These are phyloP conservation scores for Paramyrothecium roridum DNA, from an alignment of 2,329 filamentous ascomycete genomes.

Conservation along the genomic window DNA sequence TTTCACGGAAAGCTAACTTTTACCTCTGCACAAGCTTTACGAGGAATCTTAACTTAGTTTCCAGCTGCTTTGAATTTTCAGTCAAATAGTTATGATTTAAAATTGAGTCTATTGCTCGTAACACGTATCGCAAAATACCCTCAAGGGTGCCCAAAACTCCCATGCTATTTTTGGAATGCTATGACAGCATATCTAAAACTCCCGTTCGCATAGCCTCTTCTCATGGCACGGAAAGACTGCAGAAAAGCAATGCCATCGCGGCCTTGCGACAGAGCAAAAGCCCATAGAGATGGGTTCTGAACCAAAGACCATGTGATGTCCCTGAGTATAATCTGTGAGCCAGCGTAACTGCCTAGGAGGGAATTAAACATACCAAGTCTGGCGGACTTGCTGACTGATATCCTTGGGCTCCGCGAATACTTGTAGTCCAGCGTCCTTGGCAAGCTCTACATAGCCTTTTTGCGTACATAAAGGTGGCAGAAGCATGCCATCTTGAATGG, in stretches of 20 bases:
- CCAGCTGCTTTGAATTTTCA: background rate
- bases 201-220: slow-evolving; percentile 55
- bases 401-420: slow-evolving; percentile 46
- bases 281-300: slow-evolving; percentile 58
- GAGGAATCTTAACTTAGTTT: background rate
- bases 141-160: no score
- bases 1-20: no score
- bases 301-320: slow-evolving; percentile 61
- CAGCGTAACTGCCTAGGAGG: background rate
- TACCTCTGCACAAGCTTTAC: background rate
- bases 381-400: slow-evolving; percentile 55
- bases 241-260: slow-evolving; percentile 58
- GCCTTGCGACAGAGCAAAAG: slow-evolving; percentile 58
- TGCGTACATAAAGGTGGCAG: slow-evolving; percentile 54
- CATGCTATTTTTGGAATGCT: slow-evolving; percentile 44
- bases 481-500: slow-evolving; percentile 52
- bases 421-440: slow-evolving; percentile 43
- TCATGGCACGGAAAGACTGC: slow-evolving; percentile 60
- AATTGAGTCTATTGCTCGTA: no score
- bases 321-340: slow-evolving; percentile 31
- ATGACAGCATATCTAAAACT: slow-evolving; percentile 58
- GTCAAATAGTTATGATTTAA: background rate
- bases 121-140: no score
- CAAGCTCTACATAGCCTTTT: slow-evolving; percentile 48
- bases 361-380: slow-evolving; percentile 49